Base-by-base conservation (phyloP, 2,329 filamentous ascomycete species). In the Diaporthe aspalathi region DNA sequence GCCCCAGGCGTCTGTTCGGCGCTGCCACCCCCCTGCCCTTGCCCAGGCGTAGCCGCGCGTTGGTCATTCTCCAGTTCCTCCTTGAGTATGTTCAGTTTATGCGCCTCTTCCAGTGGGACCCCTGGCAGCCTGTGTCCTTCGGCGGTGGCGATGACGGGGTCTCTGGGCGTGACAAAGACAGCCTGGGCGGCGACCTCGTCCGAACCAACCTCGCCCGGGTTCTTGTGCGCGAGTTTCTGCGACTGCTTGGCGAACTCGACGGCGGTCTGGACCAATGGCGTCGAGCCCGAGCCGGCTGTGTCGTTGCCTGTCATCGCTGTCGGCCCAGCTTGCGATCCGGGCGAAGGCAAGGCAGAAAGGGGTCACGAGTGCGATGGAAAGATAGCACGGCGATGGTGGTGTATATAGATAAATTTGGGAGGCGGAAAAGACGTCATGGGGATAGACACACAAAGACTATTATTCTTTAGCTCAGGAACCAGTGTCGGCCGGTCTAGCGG, bases 71-170 rank as follows among this genome's bases (percentile, higher is more conserved):
- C 73, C 20, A 87, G 76, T 49, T 87, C 83, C 52, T 89, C 86
- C 72, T 86, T 89, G 52, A 93, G 79, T 6, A 83, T 77, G 77
- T 95, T 95, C 70, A 95, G 84, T 77, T 90, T 92, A 73, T 89
- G 84, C 1, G 93, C 92, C 81, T 95, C 92, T 40, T 88, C 84
- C 5, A 94, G 78, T 1, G 92, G 92, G 1, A 94, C 90, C 1
- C 88, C 87, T 0, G 93, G 92, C 7, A 94, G 79, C 49, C 92
- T 84, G 57, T 87, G 86, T 38, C 92, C 92, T 77, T 92, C 88
- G 17, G 87, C 86, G 1, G 92, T 94, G 67, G 91, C 83, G 56
- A 95, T 88, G 20, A 94, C 89, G 0, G 92, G 89, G 78, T 95
- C 92, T 62, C 91, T 89, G 0, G 91, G 87, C 0, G 93, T 95